Evolutionary conservation across 2,329 filamentous ascomycete genomes (phyloP).

Genomic region (Plectosphaerella cucumerina): DNA sequence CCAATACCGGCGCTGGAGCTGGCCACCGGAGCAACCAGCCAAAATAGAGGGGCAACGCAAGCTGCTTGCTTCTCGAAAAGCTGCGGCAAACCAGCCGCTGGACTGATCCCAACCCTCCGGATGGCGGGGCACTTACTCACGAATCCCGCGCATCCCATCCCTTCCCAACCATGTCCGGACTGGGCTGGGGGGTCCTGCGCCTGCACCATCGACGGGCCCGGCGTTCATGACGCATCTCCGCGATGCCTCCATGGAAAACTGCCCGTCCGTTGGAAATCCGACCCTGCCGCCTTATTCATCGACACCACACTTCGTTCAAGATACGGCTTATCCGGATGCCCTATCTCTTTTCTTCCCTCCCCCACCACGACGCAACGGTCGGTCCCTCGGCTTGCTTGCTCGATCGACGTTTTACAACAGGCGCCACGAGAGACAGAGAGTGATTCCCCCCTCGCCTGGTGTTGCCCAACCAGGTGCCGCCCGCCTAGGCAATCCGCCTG

Average conservation of each 20-base stretch:
- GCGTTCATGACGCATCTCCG: not conserved
- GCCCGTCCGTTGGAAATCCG: not conserved
- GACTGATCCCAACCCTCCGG: not conserved
- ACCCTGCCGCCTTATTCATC: not conserved
- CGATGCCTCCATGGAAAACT: not conserved
- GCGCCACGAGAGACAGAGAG: not conserved
- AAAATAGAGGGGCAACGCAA: no score
- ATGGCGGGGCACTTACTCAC: not conserved
- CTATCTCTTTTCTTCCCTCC: not conserved
- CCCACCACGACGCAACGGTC: not conserved
- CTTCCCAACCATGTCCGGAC: not conserved
- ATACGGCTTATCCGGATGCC: no score
- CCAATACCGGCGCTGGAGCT: not conserved
- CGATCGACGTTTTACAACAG: not conserved
- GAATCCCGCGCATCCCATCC: not conserved
- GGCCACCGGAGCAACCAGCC: not conserved
- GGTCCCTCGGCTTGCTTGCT: not conserved
- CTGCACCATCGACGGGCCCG: not conserved
- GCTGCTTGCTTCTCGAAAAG: no score
- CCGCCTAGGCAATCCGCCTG: not conserved
- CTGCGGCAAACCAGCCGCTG: not conserved
- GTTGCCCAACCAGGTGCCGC: not conserved
- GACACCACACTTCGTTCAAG: not conserved
- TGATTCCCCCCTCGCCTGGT: no score
- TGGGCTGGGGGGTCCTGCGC: no score